Conservation (phyloP, 352 stramenopile species). For the Phytophthora cryptogea region DNA sequence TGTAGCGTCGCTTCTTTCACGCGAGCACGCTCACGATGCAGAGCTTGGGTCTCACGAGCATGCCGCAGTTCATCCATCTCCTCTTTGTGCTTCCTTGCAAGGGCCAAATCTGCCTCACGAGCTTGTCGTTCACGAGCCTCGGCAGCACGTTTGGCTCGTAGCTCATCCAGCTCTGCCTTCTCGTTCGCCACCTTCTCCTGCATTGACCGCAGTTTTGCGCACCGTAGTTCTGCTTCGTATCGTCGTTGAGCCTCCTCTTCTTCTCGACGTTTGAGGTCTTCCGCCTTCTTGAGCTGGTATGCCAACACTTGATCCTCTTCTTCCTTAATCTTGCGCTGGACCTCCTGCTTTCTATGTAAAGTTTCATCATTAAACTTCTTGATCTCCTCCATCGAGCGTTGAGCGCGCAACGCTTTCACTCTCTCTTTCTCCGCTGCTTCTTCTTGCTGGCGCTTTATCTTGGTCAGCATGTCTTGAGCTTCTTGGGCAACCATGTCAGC, state of each 20-base stretch:
- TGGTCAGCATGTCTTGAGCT: constrained; percentile 87
- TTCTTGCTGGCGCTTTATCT: constrained; percentile 77
- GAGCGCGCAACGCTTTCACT: constrained; percentile 56
- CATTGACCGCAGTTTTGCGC: constrained; percentile 71
- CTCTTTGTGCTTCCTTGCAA: constrained; percentile 86
- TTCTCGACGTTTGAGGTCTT: constrained; percentile 64
- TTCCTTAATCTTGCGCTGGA: constrained; percentile 80
- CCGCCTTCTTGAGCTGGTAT: constrained; percentile 78
- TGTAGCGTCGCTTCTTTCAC: constrained; percentile 84
- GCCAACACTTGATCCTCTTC: constrained; percentile 71
- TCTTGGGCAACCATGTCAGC: constrained; percentile 63
- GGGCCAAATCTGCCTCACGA: constrained; percentile 78
- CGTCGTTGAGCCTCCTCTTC: constrained; percentile 69
- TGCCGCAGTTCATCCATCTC: constrained; percentile 80
- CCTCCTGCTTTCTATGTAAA: constrained; percentile 47
- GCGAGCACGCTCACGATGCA: constrained; percentile 71
- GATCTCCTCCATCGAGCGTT: constrained; percentile 74
- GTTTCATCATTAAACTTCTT: constrained; percentile 70
- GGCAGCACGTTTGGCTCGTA: constrained; percentile 89
- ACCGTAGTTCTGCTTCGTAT: constrained; percentile 75
- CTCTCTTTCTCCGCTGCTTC: constrained; percentile 79
- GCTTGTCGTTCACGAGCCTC: constrained; percentile 90
- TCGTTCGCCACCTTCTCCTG: constrained; percentile 90
- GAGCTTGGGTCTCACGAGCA: constrained; percentile 65
- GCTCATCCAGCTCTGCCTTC: constrained; percentile 90